Base-by-base conservation (phyloP, 176 grass and related monocot species). In the Urochloa ruziziensis region DNA sequence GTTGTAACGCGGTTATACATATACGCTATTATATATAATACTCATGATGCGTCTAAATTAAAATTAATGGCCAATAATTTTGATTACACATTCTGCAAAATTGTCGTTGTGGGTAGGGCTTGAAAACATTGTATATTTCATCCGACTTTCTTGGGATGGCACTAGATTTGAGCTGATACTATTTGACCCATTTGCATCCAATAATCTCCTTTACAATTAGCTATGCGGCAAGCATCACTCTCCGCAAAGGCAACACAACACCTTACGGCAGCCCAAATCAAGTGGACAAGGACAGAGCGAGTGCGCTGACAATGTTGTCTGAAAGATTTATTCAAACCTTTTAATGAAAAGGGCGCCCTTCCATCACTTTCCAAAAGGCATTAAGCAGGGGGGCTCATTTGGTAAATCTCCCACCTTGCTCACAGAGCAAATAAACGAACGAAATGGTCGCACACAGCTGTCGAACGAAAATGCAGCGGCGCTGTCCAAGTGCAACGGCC, bases 241-340 rank as follows among this genome's bases (percentile, higher is more conserved):
- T 62, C 6, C 1, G 30, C 35, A 88, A 54, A 54, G 54, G 56
- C 49, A 72, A 62, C 66, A 63, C 5, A 2, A 4, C 52, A 65
- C 57, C 62, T 64, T 36, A 3, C 18, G 24, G n/a, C 14, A 60
- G 13, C 51, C 34, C 53, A 81, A 82, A 56, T 74, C 74, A 58
- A 80, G 62, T 25, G 74, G 48, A 78, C 44, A 62, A 43, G 19
- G 59, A 78, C 14, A 27, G 52, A 51, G 32, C 77, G 42, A 5
- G 69, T 52, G 81, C 49, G 33, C 43, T 33, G 48, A 39, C 54
- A 15, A 21, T 28, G 8, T 27, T 86, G 56, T 86, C 88, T 53
- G 60, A 4, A 9, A 51, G 68, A 47, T 81, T 81, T 33, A n/a
- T n/a, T 24, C 62, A 54, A 43, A 7, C 77, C 75, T 89, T 56